phyloP scores from a whole-genome alignment of 306 rosid species.

The Glycine latifolia region DNA sequence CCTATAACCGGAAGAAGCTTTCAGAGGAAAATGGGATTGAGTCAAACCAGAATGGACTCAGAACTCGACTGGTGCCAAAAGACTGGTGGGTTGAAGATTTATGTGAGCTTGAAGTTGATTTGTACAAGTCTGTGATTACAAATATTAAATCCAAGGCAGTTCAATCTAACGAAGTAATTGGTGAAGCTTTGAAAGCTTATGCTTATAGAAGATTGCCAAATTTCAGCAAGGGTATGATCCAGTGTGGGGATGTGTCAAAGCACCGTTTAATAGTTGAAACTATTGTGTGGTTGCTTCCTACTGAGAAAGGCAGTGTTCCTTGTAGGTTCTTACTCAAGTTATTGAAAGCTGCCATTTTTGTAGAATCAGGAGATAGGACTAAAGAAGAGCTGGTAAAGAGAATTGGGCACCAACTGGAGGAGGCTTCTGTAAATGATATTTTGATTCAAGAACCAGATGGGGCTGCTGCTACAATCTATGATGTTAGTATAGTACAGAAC shows the following conservation, averaged over 20 bases:
- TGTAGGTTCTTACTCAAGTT: constrained; percentile 86
- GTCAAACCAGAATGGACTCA: constrained; percentile 64
- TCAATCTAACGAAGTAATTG: constrained; percentile 75
- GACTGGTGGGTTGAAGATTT: constrained; percentile 99
- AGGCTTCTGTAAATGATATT: constrained; percentile 84
- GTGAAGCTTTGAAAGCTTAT: constrained; percentile 92
- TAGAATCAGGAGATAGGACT: constrained; percentile 63
- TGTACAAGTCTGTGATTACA: constrained; percentile 68
- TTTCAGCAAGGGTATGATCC: constrained; percentile 81
- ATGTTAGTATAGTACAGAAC: constrained; percentile 71
- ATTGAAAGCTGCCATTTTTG: constrained; percentile 71
- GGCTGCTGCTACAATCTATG: constrained; percentile 64
- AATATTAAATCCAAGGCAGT: constrained; percentile 64
- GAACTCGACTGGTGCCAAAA: constrained; percentile 77
- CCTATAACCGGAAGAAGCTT: constrained; percentile 86
- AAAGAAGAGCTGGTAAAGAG: constrained; percentile 71
- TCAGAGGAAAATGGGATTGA: constrained; percentile 79
- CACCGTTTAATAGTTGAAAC: constrained; percentile 63
- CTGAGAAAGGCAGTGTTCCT: constrained; percentile 77
- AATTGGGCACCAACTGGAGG: constrained; percentile 94
- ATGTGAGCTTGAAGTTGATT: constrained; percentile 91
- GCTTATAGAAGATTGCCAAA: constrained; percentile 84
- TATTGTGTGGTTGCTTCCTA: constrained; percentile 80
- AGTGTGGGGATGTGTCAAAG: constrained; percentile 64
- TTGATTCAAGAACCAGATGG: constrained; percentile 71